These are phyloP conservation scores for Papilionanthe hybrid DNA, from an alignment of 116 monocot species.

Conservation along the genomic window DNA sequence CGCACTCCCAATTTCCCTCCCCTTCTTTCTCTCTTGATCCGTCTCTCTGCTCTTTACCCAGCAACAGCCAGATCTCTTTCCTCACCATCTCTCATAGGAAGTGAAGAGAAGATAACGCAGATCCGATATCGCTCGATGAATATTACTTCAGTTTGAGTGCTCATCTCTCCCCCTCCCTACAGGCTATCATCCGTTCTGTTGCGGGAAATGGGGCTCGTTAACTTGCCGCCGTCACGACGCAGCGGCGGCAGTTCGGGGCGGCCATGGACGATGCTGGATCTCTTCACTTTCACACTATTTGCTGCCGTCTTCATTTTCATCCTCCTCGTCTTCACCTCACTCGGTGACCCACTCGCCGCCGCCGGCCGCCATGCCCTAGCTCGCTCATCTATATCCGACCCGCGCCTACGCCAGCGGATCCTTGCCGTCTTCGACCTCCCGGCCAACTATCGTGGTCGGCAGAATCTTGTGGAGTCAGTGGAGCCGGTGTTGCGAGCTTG, in stretches of 20 bases:
- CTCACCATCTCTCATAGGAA: not conserved
- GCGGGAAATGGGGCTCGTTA: constrained; percentile 2
- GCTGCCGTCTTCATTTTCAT: constrained; percentile 10
- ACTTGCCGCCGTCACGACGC: not conserved
- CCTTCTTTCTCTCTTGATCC: not conserved
- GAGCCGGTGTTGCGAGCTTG: constrained; percentile 6
- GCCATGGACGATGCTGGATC: constrained; percentile 37
- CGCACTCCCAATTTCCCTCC: not conserved
- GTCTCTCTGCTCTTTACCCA: not conserved
- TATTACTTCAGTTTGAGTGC: not conserved
- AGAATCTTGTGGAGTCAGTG: not conserved
- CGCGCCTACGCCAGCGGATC: not conserved
- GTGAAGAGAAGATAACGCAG: not conserved
- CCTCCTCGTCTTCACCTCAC: constrained; percentile 25
- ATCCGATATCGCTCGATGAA: not conserved
- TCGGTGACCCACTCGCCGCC: constrained; percentile 24
- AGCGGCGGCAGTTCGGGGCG: constrained; percentile 9
- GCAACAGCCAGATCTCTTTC: not conserved
- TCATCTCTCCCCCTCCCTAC: not conserved
- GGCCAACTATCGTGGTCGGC: not conserved
- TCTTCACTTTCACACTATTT: constrained; percentile 2
- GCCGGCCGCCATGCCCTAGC: constrained; percentile 18
- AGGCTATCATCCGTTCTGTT: not conserved
- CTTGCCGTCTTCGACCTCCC: constrained; percentile 10
- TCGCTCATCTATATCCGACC: not conserved